These are phyloP conservation scores for Rhodotorula graminis DNA, from an alignment of 768 basidiomycete species.

Conservation along the genomic window DNA sequence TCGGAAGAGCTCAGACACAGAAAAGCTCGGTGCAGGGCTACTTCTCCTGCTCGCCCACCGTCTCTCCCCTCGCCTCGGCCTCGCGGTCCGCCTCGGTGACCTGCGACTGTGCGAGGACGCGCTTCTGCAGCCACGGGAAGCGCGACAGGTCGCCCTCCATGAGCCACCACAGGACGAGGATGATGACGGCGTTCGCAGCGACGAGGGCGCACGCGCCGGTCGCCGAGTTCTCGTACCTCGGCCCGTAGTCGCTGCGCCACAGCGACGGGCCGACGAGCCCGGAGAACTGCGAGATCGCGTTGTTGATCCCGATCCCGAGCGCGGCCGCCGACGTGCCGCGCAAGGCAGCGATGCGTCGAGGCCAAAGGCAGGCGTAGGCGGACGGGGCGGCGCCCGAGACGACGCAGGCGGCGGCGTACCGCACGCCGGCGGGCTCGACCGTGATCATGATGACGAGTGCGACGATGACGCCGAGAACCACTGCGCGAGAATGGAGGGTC, in stretches of 20 bases:
- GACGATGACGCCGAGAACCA: conserved; percentile 9
- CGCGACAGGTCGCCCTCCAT: conserved; percentile 12
- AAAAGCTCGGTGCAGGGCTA: no score
- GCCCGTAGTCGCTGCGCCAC: background rate
- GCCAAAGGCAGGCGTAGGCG: conserved; percentile 20
- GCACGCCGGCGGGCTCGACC: background rate
- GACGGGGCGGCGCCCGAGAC: background rate
- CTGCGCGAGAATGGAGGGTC: background rate
- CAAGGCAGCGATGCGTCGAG: conserved; percentile 14
- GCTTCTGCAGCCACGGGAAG: background rate
- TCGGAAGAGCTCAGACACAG: no score
- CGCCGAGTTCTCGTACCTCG: background rate
- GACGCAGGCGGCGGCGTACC: conserved; percentile 13
- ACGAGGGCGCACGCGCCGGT: background rate
- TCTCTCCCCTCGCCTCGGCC: background rate
- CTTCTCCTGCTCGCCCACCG: background rate
- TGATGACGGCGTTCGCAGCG: background rate
- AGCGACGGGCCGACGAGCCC: background rate
- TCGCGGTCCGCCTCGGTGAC: conserved; percentile 1
- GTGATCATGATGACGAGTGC: conserved; percentile 3
- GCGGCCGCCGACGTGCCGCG: conserved; percentile 10
- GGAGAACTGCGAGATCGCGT: background rate
- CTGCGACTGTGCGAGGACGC: conserved; percentile 17
- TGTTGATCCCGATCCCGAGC: conserved; percentile 9
- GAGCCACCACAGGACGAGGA: background rate